Conservation (phyloP, 352 stramenopile genomes). For the Proteromonas lacertae region DNA sequence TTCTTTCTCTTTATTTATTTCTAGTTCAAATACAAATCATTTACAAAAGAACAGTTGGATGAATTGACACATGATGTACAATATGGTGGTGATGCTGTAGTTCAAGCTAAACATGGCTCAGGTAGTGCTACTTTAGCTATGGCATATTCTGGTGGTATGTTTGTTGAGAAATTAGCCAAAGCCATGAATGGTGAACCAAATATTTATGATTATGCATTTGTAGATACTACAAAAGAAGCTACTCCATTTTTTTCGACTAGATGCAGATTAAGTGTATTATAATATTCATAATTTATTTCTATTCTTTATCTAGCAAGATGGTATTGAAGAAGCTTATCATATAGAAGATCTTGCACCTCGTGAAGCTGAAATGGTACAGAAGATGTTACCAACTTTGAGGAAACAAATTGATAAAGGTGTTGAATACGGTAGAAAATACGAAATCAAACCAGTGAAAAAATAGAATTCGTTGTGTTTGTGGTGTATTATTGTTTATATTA, state of each 20-base stretch:
- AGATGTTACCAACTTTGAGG: conserved; percentile 38
- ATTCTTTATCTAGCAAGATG: conserved; percentile 62
- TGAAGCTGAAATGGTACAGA: conserved; percentile 32
- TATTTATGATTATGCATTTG: conserved; percentile 81
- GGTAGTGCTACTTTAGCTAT: conserved; percentile 93
- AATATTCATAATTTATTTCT: too few species aligned
- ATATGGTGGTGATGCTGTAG: conserved; percentile 75
- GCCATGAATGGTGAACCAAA: conserved; percentile 65
- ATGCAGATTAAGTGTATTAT: conserved; percentile 1
- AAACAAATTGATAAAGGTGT: conserved; percentile 43
- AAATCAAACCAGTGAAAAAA: too few species aligned
- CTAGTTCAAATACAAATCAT: conserved; percentile 12
- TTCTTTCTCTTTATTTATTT: conserved; percentile 72
- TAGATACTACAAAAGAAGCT: conserved; percentile 71
- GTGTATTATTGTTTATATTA: not conserved
- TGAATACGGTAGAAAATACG: conserved; percentile 33
- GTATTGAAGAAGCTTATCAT: conserved; percentile 62
- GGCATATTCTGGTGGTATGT: conserved; percentile 83
- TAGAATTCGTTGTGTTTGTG: conserved; percentile 1
- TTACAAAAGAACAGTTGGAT: not conserved
- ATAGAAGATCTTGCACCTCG: conserved; percentile 40
- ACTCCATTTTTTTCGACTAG: conserved; percentile 70
- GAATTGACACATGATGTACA: conserved; percentile 4
- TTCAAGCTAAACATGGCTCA: conserved; percentile 77
- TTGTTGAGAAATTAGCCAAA: conserved; percentile 56